Conservation (phyloP, 345 rosid genomes). For the Lumnitzera racemosa region DNA sequence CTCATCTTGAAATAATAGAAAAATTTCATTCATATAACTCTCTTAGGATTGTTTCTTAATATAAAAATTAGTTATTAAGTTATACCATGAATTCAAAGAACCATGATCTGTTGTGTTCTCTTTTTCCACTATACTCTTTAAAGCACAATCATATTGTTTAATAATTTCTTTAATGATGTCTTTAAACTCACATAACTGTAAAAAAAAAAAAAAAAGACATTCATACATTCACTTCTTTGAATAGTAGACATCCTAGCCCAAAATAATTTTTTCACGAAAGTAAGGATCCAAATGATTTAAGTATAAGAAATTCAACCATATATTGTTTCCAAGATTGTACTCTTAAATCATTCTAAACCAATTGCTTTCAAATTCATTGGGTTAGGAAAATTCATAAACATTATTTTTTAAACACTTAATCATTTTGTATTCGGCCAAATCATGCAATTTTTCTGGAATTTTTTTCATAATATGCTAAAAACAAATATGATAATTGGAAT, state of each 20-base stretch:
- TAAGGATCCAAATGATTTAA: slow-evolving; percentile 45
- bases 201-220: slow-evolving; percentile 32
- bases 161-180: slow-evolving; percentile 39
- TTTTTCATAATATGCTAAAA: slow-evolving; percentile 27
- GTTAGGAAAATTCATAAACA: slow-evolving; percentile 21
- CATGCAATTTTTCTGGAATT: slow-evolving; percentile 32
- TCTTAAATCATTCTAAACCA: slow-evolving; percentile 38
- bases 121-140: slow-evolving; percentile 24
- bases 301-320: slow-evolving; percentile 38
- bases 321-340: slow-evolving; percentile 28
- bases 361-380: slow-evolving; percentile 42
- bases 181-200: slow-evolving; percentile 25
- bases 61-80: slow-evolving; percentile 28
- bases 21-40: slow-evolving; percentile 40
- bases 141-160: slow-evolving; percentile 34
- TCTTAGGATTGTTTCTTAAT: slow-evolving; percentile 43
- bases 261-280: slow-evolving; percentile 35
- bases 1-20: slow-evolving; percentile 33
- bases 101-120: slow-evolving; percentile 42
- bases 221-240: slow-evolving; percentile 25
- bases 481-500: slow-evolving; percentile 38
- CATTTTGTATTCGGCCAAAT: slow-evolving; percentile 22
- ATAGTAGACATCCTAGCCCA: slow-evolving; percentile 35
- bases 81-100: slow-evolving; percentile 26
- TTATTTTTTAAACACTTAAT: slow-evolving; percentile 20